Evolutionary conservation across 1,284 basidiomycete species (phyloP), one percentile per base, ranked within the genome.

Genomic region (Ustilago bromivora): DNA sequence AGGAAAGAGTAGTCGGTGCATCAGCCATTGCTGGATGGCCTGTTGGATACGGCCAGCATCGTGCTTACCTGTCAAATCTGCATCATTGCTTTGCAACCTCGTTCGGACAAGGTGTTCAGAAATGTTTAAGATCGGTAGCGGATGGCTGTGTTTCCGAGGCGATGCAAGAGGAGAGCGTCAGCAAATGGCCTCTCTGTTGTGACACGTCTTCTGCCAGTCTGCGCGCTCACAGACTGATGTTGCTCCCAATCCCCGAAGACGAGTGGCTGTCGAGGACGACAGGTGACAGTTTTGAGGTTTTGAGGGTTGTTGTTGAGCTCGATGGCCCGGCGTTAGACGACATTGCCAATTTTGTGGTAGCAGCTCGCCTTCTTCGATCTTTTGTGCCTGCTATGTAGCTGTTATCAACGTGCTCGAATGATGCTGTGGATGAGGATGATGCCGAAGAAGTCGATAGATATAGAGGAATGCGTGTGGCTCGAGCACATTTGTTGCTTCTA

Each of bases 71-170:
- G 38, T 66, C 9, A 66, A 57, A 13, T 74, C 60, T 19, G 63
- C 61, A 47, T 61, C 47, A 2, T 65, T 41, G 41, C 56, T 55
- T 56, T 95, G 93, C 11, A 95, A 88, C 79, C 91, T 91, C 61
- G 92, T 88, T 72, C 97, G 91, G 49, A 93, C 97, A 78, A 94
- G 89, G 87, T 98, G 96, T 83, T 99, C 96, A 1, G 95, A 97
- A 79, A 99, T 93, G 87, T 96, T 98, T 75, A 99, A 90, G 84
- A 99, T 95, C 10, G 97, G 94, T 17, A 98, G 90, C 34, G 96
- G 96, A 87, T 99, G 96, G 61, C 95, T 96, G 84, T 28, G n/a
- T 8, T 35, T 23, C 51, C 17, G 4, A 51, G 31, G 23, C 23
- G 23, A 28, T 13, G 8, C 7, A 31, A 38, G 19, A 41, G 9